Evolutionary conservation across 345 rosid species (phyloP).

Genomic region (Corchorus capsularis): DNA sequence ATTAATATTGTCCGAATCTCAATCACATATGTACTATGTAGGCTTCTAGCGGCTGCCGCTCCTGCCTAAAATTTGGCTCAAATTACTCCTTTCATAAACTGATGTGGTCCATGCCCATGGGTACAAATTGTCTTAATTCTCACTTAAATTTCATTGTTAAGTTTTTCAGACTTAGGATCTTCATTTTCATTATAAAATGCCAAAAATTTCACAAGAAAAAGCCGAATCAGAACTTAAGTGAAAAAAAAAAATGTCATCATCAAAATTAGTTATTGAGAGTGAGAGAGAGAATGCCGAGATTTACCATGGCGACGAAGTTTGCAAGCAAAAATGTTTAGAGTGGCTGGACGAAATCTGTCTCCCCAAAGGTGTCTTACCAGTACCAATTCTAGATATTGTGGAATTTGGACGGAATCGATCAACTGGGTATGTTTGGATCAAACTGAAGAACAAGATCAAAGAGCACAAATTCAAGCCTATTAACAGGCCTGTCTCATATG

Average conservation of each 20-base stretch:
- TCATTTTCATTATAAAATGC: no score
- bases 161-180: no score
- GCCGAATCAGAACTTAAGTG: not conserved
- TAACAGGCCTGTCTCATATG: slow-evolving; percentile 27
- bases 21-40: no score
- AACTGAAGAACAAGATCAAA: slow-evolving; percentile 26
- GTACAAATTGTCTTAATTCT: no score
- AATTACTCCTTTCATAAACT: no score
- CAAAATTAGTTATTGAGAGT: slow-evolving; percentile 18
- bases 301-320: slow-evolving; percentile 36
- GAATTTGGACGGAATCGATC: slow-evolving; percentile 35
- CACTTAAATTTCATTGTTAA: no score
- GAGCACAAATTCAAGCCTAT: slow-evolving; percentile 35
- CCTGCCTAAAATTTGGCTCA: no score
- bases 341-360: slow-evolving; percentile 28
- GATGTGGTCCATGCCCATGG: no score
- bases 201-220: not conserved
- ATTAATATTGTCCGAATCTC: no score
- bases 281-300: slow-evolving; percentile 36
- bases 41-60: no score
- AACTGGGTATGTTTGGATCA: slow-evolving; percentile 38
- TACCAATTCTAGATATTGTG: slow-evolving; percentile 5
- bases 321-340: slow-evolving; percentile 35
- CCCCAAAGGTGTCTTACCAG: slow-evolving; percentile 40
- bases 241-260: slow-evolving; percentile 11